Evolutionary conservation across 306 rosid species (phyloP).

Genomic region (Prunus dulcis): DNA sequence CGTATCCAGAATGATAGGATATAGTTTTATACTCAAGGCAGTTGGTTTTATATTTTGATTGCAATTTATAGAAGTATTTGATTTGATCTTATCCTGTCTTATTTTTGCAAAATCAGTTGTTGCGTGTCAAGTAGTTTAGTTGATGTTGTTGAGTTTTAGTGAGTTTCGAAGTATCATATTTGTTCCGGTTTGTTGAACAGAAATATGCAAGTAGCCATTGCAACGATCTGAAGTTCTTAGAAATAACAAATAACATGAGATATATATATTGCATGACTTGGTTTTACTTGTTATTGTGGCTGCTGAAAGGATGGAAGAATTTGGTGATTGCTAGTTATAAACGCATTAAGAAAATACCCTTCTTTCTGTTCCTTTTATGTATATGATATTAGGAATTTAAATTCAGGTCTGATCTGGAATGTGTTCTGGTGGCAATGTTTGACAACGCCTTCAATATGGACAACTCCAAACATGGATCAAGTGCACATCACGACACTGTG

Average conservation of each 20-base stretch:
- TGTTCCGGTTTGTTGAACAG: not conserved
- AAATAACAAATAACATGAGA: no score
- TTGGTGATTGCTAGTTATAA: not conserved
- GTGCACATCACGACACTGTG: conserved; percentile 43
- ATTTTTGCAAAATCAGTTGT: not conserved
- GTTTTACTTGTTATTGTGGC: not conserved
- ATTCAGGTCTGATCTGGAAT: conserved; percentile 84
- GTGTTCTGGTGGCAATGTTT: conserved; percentile 52
- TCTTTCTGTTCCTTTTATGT: conserved; percentile 5
- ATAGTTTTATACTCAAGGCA: not conserved
- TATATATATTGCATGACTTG: not conserved
- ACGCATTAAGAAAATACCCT: not conserved
- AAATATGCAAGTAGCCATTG: not conserved
- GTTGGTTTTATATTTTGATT: not conserved
- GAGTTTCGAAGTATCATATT: not conserved
- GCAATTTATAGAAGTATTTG: not conserved
- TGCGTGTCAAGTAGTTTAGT: not conserved
- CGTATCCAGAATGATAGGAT: not conserved
- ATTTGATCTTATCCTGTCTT: not conserved
- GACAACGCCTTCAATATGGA: conserved; percentile 39
- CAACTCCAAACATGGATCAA: conserved; percentile 43
- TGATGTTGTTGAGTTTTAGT: not conserved
- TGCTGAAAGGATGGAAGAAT: not conserved
- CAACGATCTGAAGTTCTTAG: not conserved
- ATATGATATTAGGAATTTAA: conserved; percentile 25